A percentile compares a stretch with the other conserved stretches of the same genome.
Conservation (phyloP, 2,329 filamentous ascomycete genomes). For the Penicillium sumatraense region DNA sequence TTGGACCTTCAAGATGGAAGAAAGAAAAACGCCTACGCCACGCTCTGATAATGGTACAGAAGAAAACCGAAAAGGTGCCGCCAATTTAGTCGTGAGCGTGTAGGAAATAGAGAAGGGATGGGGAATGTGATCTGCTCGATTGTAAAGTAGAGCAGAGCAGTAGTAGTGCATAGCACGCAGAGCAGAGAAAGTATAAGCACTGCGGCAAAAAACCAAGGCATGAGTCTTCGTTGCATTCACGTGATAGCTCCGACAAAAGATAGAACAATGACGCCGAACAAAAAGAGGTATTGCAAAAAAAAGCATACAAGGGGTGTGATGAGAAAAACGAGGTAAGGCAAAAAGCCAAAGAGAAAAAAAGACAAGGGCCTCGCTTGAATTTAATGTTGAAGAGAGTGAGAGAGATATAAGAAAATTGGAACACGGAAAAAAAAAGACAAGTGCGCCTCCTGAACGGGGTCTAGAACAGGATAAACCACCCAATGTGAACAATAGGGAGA, state of each 20-base stretch:
- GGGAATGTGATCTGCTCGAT: too few species aligned
- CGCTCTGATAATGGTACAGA: conserved; percentile 1
- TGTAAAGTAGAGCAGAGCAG: background rate
- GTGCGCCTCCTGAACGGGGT: background rate
- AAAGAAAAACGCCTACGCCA: background rate
- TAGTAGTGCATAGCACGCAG: background rate
- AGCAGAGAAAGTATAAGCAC: conserved; percentile 10
- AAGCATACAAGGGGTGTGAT: background rate
- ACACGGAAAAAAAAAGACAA: conserved; percentile 1
- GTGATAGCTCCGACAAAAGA: conserved; percentile 34
- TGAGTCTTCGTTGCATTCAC: conserved; percentile 46
- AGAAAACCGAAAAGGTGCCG: background rate
- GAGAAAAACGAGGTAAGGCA: background rate
- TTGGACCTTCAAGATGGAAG: too few species aligned
- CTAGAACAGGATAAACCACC: conserved; percentile 3
- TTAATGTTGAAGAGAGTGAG: background rate
- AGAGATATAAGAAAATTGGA: background rate
- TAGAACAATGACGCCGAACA: background rate
- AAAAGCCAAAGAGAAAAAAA: background rate
- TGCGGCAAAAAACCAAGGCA: conserved; percentile 27
- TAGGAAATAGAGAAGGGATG: too few species aligned
- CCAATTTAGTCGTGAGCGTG: background rate
- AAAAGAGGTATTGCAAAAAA: background rate
- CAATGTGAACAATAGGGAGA: background rate
- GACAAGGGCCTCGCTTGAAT: background rate